Base-by-base conservation (phyloP, 2,329 filamentous ascomycete genomes). In the Beauveria australis region DNA sequence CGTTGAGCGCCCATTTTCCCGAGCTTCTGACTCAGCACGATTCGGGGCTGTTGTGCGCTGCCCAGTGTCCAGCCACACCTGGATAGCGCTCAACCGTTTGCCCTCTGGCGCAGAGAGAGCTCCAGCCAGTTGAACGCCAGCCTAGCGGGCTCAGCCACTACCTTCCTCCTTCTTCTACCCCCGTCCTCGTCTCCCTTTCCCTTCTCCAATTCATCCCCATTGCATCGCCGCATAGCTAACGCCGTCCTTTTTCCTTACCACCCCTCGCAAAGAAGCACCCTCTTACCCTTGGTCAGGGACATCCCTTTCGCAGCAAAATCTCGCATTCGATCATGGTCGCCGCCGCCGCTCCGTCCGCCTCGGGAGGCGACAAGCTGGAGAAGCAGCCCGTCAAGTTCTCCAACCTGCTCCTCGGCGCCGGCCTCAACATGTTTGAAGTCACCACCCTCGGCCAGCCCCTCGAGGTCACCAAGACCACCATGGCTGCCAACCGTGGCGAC, bases 361-460 rank as follows among this genome's bases (percentile, higher is more conserved):
- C 74, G 69, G 76, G 76, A 66, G 72, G 73, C 61, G 73, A 75
- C 65, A 79, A 75, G 76, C 80, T 95, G 75, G 92, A 97, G 88
- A 97, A 97, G 89, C 97, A 97, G 86, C 94, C 94, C 67, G 85
- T 99, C 85, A 97, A 97, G 86, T 97, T 97, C 84, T 96, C 92
- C 82, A 99, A 99, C 81, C 78, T 99, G 84, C 82, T 99, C 72
- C 86, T 97, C 71, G 92, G 92, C 73, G 90, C 91, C 73, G 91
- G 92, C 69, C 85, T 97, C 79, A 97, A 96, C 83, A 81, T 97
- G 85, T 97, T 97, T 76, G 92, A 97, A 86, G 81, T 89, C 73
- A 84, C 81, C 66, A 82, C 81, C 62, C 76, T 82, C 66, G 79
- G 79, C 67, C 82, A 95, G 85, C 94, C 94, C 68, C 84, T 99